Conservation (phyloP, 257 asterid species). For the Ligustrum vulgare region DNA sequence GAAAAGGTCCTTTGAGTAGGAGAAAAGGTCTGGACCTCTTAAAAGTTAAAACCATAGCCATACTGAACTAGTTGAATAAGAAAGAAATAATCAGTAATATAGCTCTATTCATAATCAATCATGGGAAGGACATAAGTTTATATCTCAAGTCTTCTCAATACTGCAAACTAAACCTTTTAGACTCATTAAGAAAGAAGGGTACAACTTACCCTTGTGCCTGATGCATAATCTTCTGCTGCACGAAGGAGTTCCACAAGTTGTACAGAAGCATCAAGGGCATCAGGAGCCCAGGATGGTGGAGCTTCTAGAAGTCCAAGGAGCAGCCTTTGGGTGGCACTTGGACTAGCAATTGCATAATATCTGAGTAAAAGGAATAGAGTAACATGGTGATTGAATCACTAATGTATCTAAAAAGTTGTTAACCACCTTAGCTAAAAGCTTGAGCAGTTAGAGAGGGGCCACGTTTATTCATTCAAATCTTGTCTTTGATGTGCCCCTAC, state of each 20-base stretch:
- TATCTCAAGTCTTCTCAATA: neutral
- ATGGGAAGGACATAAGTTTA: slow-evolving; percentile 5
- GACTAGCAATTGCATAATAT: slow-evolving; percentile 97
- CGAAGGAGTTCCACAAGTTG: slow-evolving; percentile 98
- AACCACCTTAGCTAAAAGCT: neutral
- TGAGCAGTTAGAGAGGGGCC: neutral
- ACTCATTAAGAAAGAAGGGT: neutral
- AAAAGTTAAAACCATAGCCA: too few species aligned
- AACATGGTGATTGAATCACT: slow-evolving; percentile 14
- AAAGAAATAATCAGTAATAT: too few species aligned
- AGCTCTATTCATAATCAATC: neutral
- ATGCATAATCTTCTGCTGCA: slow-evolving; percentile 97
- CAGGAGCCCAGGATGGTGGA: slow-evolving; percentile 99
- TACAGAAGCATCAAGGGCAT: slow-evolving; percentile 99
- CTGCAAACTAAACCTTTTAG: neutral
- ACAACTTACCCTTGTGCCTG: slow-evolving; percentile 78
- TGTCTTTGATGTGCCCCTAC: neutral
- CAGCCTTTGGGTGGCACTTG: slow-evolving; percentile 97
- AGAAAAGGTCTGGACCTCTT: too few species aligned
- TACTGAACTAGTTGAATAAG: too few species aligned
- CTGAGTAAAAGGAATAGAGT: slow-evolving; percentile 43
- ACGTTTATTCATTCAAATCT: neutral
- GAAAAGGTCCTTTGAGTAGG: too few species aligned
- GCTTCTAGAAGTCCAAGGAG: slow-evolving; percentile 98
- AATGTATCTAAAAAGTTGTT: neutral